Evolutionary conservation across 371 early-diverging fungal genomes (phyloP).

Genomic region (Capniomyces stellatus): DNA sequence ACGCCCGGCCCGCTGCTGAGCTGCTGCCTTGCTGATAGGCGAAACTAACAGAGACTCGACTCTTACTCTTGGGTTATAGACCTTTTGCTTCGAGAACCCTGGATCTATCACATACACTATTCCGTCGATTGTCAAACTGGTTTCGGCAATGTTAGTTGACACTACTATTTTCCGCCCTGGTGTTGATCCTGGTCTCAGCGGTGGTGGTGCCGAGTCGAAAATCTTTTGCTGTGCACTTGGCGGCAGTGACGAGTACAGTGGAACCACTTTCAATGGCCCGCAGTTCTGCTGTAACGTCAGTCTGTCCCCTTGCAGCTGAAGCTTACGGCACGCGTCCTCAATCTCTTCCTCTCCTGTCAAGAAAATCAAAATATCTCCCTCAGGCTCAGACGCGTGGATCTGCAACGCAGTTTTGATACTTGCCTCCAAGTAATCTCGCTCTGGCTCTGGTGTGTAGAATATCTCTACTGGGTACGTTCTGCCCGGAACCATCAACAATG

Average conservation of each 20-base stretch:
- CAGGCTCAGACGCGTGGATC: slow-evolving; percentile 65
- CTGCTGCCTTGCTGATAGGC: slow-evolving; percentile 59
- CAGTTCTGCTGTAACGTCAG: slow-evolving; percentile 32
- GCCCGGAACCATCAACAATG: slow-evolving; percentile 55
- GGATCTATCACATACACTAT: slow-evolving; percentile 97
- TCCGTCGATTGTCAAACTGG: slow-evolving; percentile 95
- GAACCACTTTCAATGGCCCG: slow-evolving; percentile 56
- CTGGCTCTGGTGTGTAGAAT: slow-evolving; percentile 73
- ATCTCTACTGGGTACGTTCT: slow-evolving; percentile 84
- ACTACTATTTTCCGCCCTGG: slow-evolving; percentile 89
- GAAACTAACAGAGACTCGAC: slow-evolving; percentile 56
- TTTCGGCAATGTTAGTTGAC: slow-evolving; percentile 97
- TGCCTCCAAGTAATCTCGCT: slow-evolving; percentile 73
- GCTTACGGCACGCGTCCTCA: slow-evolving; percentile 60
- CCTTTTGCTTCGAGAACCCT: slow-evolving; percentile 93
- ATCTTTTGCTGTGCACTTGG: slow-evolving; percentile 81
- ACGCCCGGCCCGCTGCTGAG: slow-evolving; percentile 77
- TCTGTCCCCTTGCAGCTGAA: slow-evolving; percentile 45
- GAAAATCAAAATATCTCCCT: slow-evolving; percentile 79
- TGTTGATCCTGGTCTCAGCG: slow-evolving; percentile 47
- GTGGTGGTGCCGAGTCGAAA: slow-evolving; percentile 72
- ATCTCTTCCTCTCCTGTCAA: slow-evolving; percentile 91
- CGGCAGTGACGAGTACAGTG: slow-evolving; percentile 85
- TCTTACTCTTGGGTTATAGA: slow-evolving; percentile 84
- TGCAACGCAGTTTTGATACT: slow-evolving; percentile 67